These are phyloP conservation scores for Nemania serpens DNA, from an alignment of 2,329 filamentous ascomycete species.

Conservation along the genomic window DNA sequence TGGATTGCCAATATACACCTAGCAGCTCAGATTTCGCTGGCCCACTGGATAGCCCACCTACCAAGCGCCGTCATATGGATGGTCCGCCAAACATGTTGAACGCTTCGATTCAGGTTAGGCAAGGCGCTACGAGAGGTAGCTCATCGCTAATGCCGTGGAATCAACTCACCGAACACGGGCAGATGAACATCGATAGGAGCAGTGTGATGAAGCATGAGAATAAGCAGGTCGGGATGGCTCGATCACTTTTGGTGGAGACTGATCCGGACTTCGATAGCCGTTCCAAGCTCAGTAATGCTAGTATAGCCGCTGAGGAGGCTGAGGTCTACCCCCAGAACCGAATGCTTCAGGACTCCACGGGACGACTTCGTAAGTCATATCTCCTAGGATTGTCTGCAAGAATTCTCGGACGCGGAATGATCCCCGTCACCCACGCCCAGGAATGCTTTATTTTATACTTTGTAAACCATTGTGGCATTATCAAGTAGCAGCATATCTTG, in stretches of 20 bases:
- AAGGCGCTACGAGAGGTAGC: slow-evolving; percentile 33
- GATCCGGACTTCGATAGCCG: slow-evolving; percentile 42
- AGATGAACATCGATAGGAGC: slow-evolving; percentile 26
- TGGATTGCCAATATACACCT: slow-evolving; percentile 51
- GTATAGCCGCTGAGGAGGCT: slow-evolving; percentile 59
- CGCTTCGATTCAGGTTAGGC: slow-evolving; percentile 38
- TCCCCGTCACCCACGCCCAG: background rate
- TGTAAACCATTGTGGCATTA: no score
- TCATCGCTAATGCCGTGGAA: slow-evolving; percentile 35
- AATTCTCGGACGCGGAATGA: background rate
- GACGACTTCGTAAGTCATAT: slow-evolving; percentile 56
- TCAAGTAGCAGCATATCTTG: background rate
- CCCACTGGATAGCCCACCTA: slow-evolving; percentile 43
- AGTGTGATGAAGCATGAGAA: slow-evolving; percentile 28
- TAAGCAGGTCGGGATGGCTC: slow-evolving; percentile 28
- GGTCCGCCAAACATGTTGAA: slow-evolving; percentile 34
- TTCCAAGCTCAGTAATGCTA: slow-evolving; percentile 47
- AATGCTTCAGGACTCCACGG: slow-evolving; percentile 64
- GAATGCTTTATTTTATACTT: background rate
- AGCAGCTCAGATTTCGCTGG: slow-evolving; percentile 37
- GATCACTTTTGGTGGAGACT: slow-evolving; percentile 25
- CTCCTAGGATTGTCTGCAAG: background rate
- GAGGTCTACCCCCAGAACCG: slow-evolving; percentile 58
- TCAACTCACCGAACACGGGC: slow-evolving; percentile 29
- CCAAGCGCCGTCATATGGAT: slow-evolving; percentile 45